phyloP scores from a whole-genome alignment of 495 filamentous ascomycete genomes.

The Xylaria palmicola region DNA sequence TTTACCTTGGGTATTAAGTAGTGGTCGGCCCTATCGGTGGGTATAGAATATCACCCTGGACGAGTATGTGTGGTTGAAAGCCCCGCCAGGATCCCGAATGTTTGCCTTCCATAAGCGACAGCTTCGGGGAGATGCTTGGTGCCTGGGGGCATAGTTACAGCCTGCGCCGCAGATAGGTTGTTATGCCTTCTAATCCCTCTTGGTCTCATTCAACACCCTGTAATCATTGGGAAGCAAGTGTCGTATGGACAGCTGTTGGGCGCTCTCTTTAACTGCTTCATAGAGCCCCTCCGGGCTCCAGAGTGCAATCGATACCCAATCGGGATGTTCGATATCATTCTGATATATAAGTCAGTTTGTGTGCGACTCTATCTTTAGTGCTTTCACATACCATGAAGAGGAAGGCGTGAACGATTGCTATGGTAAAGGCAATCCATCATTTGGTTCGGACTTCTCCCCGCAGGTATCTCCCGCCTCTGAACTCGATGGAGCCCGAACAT shows the following conservation, averaged over 20 bases:
- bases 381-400: not conserved
- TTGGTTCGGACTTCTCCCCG: slow-evolving; percentile 11
- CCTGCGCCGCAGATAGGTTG: no score
- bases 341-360: not conserved
- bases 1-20: no score
- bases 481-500: slow-evolving; percentile 19
- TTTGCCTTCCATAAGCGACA: no score
- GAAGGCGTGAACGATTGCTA: slow-evolving; percentile 4
- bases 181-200: not conserved
- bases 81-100: no score
- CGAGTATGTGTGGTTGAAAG: no score
- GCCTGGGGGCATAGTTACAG: no score
- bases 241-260: not conserved
- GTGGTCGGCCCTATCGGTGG: no score
- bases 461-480: slow-evolving; percentile 18
- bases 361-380: not conserved
- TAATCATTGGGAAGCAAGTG: not conserved
- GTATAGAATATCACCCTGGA: no score
- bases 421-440: slow-evolving; percentile 1
- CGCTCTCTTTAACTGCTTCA: not conserved
- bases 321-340: not conserved
- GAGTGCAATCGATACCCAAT: not conserved
- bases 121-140: no score
- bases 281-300: not conserved
- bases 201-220: not conserved